Conservation (phyloP, 495 filamentous ascomycete genomes). For the Lepidopterella palustris region DNA sequence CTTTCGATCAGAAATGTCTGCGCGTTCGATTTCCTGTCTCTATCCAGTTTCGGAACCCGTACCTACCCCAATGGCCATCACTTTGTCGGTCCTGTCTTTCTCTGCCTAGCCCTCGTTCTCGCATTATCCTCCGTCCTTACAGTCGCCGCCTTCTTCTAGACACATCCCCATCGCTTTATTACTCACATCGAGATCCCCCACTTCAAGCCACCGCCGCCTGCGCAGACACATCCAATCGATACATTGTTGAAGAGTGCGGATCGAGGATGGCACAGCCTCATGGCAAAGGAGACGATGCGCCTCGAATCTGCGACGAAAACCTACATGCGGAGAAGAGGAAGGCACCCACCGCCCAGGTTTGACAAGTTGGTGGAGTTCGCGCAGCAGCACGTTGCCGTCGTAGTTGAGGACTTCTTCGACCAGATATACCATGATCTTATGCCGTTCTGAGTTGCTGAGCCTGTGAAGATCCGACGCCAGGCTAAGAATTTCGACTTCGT, state of each 20-base stretch:
- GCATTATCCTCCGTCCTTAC: neutral
- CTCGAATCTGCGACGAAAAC: slow-evolving; percentile 27
- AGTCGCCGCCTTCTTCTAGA: neutral
- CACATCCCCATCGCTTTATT: neutral
- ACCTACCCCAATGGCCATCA: neutral
- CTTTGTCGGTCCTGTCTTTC: neutral
- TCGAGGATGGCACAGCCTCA: slow-evolving; percentile 14
- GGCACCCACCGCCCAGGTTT: slow-evolving; percentile 38
- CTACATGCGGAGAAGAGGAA: slow-evolving; percentile 32
- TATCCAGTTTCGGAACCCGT: neutral
- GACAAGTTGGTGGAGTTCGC: slow-evolving; percentile 35
- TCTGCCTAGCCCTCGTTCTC: neutral
- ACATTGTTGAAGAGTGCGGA: slow-evolving; percentile 29
- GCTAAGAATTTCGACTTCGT: slow-evolving; percentile 27
- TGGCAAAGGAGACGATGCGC: slow-evolving; percentile 29
- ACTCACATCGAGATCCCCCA: slow-evolving; percentile 1
- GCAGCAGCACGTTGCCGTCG: slow-evolving; percentile 29
- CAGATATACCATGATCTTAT: slow-evolving; percentile 37
- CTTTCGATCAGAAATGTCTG: too few species aligned
- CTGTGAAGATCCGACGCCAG: slow-evolving; percentile 29
- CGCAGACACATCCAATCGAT: slow-evolving; percentile 34
- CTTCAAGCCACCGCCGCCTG: neutral
- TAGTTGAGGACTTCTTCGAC: slow-evolving; percentile 39
- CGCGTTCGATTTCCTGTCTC: neutral
- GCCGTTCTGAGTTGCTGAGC: slow-evolving; percentile 36